Evolutionary conservation across 352 stramenopile species (phyloP), one percentile per base, ranked within the genome.

Genomic region (Discostella stelligera): DNA sequence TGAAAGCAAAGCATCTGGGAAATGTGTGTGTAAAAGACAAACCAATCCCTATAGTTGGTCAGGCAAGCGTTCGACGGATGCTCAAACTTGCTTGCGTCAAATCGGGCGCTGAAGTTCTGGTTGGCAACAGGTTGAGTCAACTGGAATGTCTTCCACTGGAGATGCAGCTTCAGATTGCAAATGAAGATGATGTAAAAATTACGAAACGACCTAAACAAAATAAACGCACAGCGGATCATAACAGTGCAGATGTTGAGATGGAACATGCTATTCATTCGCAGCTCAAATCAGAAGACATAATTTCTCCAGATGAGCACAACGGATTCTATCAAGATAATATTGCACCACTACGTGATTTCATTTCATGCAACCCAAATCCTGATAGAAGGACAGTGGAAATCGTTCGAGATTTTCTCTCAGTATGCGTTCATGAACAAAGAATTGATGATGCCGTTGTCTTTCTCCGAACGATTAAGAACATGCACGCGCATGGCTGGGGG

Each of bases 121-220:
- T 54, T 9, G 65, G 59, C 23, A 52, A 44, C 20, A 23, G 66
- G 44, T 58, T 85, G 4, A 86, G 69, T 56, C 77, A 91, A 46
- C 60, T 93, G 3, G 70, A 89, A 41, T 69, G 66, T 63, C 66
- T 93, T 16, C 87, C 87, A 20, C 67, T 93, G 23, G 83, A 90
- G 58, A 65, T 88, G 16, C 83, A 90, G 49, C 75, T 93, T 14
- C 87, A 90, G 73, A 76, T 93, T 62, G 85, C 79, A 23, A 93
- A 93, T 64, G 53, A 74, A 20, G 85, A 91, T 71, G 44, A 77
- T 54, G 50, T 80, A 8, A 60, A 59, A 14, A 77, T 90, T 52
- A 64, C 68, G 16, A 78, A 72, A 74, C 64, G 18, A 54, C 18
- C 25, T 27, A 70, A 72, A 56, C 18, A 66, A 27, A 53, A 69